Conservation (phyloP, 179 eudicot species). For the Silene vulgaris region DNA sequence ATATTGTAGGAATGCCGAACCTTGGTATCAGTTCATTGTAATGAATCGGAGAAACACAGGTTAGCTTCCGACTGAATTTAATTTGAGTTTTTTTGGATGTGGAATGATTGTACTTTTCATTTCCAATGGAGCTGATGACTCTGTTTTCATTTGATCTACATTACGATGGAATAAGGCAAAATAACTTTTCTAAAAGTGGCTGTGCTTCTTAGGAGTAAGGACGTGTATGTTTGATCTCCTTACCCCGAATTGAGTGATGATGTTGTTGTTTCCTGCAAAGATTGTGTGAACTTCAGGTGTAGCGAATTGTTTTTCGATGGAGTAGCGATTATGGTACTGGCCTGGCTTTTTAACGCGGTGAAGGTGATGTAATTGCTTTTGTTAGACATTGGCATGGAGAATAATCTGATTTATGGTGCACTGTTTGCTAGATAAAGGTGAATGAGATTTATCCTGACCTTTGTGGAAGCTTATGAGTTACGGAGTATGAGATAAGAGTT, state of each 20-base stretch:
- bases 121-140: neutral
- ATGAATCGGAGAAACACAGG: constrained; percentile 90
- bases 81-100: neutral
- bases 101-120: neutral
- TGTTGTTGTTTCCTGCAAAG: neutral
- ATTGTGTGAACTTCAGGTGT: neutral
- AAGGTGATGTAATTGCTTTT: neutral
- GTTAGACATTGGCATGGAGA: neutral
- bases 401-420: neutral
- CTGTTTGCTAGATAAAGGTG: neutral
- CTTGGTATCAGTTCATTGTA: constrained; percentile 88
- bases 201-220: neutral
- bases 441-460: too few relatives aligned
- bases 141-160: too few relatives aligned
- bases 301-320: neutral
- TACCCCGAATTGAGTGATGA: neutral
- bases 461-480: neutral
- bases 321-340: neutral
- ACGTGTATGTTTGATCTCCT: neutral
- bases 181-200: too few relatives aligned
- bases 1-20: constrained; percentile 65
- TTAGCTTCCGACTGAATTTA: constrained; percentile 13
- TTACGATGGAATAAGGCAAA: too few relatives aligned
- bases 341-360: neutral
- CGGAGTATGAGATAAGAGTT: neutral